Evolutionary conservation across 169 alveolate genomes (phyloP), one percentile per base, ranked within the genome.

Genomic region (Sarcocystis neurona): DNA sequence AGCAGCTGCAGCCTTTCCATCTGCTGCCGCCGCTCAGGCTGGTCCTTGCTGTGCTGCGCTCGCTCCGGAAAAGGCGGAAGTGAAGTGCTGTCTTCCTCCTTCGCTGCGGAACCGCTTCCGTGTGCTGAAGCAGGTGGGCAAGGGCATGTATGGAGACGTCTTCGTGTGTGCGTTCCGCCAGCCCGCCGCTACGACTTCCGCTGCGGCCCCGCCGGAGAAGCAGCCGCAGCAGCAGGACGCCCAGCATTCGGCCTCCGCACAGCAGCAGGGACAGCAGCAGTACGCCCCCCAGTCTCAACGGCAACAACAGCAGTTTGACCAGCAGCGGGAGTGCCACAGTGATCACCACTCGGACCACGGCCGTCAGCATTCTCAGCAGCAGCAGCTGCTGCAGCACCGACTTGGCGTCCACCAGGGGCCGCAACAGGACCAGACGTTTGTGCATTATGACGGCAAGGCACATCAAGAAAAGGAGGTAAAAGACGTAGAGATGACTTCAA

Each of bases 101-200:
- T 46, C 58, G 23, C 75, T 79, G n/a, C 58, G 23, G 34, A 75
- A 79, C 15, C 72, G 75, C 34, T 79, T 34, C 53, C 27, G 72
- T 4, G 75, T 79, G 8, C 46, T 44, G 20, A 43, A 75, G 6
- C 27, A 56, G 41, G 43, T 53, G 48, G 87, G 87, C 30, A 44
- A 75, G 37, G 87, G 87, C 48, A 79, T 58, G 43, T 82, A 53
- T 63, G 88, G 88, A 43, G 60, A 20, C 44, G 88, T 58, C 37
- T 82, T 34, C 30, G 79, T 58, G 34, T 58, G 88, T 72, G 39
- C 82, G 47, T 72, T 72, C 82, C 10, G 34, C 20, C 20, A 20
- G 63, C 63, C n/a, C 10, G 63, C n/a, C 10, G 63, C 20, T 50
- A 20, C 63, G 75, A 37, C 12, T n/a, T 37, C 30, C 32, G 75